Percentiles rank a stretch among this genome's conserved stretches.
Conservation (phyloP, 768 basidiomycete species). For the Piloderma croceum region DNA sequence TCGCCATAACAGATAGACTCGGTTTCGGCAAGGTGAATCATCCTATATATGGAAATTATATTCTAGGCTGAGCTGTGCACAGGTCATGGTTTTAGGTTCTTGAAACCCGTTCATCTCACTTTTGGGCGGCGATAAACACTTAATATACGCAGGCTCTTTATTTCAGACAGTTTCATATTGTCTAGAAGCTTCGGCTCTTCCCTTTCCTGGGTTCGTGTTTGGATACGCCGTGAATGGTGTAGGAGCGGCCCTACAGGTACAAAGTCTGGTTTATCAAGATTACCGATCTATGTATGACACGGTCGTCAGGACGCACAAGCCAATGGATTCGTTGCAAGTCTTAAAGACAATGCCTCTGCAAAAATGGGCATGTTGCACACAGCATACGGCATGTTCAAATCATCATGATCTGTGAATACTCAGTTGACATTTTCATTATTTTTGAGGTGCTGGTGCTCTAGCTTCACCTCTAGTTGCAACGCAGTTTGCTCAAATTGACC, state of each 20-base stretch:
- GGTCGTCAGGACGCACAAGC: constrained; percentile 38
- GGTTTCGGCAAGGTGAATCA: constrained; percentile 11
- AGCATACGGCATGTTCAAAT: constrained; percentile 18
- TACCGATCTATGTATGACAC: background rate
- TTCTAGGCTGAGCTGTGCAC: background rate
- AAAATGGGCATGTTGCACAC: constrained; percentile 40
- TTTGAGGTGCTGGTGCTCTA: constrained; percentile 47
- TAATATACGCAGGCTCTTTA: constrained; percentile 26
- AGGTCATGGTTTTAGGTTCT: constrained; percentile 1
- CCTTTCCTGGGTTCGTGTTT: constrained; percentile 41
- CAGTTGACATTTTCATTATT: background rate
- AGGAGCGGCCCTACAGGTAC: constrained; percentile 42
- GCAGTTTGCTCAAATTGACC: constrained; percentile 36
- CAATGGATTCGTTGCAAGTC: constrained; percentile 39
- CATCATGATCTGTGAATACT: constrained; percentile 3
- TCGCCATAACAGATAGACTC: constrained; percentile 6
- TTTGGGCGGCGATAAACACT: too few relatives aligned
- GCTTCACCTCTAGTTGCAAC: constrained; percentile 50
- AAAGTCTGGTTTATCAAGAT: constrained; percentile 1
- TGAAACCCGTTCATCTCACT: background rate
- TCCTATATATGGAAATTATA: too few relatives aligned
- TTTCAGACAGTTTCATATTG: constrained; percentile 27
- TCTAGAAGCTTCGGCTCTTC: constrained; percentile 36
- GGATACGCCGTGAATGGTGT: constrained; percentile 40
- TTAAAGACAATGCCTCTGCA: constrained; percentile 32